phyloP scores from a whole-genome alignment of 805 yeast genomes.

The Sugiyamaella qingdaonensis region DNA sequence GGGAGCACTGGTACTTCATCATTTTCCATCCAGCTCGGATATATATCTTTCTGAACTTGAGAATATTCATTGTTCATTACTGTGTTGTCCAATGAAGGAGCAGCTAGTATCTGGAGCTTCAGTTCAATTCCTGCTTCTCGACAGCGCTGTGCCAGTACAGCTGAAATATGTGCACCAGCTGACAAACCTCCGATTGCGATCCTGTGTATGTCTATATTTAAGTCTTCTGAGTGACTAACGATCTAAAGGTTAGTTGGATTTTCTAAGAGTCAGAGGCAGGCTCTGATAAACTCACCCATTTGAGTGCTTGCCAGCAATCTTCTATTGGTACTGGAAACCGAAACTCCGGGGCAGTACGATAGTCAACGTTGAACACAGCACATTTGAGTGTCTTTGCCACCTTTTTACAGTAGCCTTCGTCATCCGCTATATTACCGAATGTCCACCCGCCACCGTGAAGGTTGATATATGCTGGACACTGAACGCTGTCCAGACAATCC shows the following conservation, averaged over 20 bases:
- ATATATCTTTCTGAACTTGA: background rate
- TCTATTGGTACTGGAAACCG: conserved; percentile 46
- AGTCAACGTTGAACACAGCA: conserved; percentile 41
- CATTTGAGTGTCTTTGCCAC: conserved; percentile 3
- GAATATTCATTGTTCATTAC: background rate
- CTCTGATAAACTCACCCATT: conserved; percentile 8
- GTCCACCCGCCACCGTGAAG: conserved; percentile 12
- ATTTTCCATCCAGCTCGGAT: conserved; percentile 8
- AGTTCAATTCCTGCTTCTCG: conserved; percentile 5
- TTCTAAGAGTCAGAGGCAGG: too few species aligned
- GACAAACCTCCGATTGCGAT: conserved; percentile 44
- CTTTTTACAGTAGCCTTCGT: conserved; percentile 2
- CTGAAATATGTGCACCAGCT: conserved; percentile 38
- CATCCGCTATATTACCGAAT: conserved; percentile 3
- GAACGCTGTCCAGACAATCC: background rate
- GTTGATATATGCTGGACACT: conserved; percentile 6
- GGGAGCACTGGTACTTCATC: conserved; percentile 2
- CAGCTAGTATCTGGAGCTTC: conserved; percentile 5
- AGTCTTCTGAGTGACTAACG: conserved; percentile 8
- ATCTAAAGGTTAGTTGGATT: background rate
- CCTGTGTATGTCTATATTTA: conserved; percentile 20
- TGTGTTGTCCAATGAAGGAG: conserved; percentile 5
- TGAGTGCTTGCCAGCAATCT: conserved; percentile 32
- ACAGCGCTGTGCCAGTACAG: conserved; percentile 10
- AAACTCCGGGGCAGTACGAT: conserved; percentile 45